Percentiles rank a stretch among this genome's conserved stretches.
These are phyloP conservation scores for Morella rubra DNA, from an alignment of 306 rosid species.

Conservation along the genomic window DNA sequence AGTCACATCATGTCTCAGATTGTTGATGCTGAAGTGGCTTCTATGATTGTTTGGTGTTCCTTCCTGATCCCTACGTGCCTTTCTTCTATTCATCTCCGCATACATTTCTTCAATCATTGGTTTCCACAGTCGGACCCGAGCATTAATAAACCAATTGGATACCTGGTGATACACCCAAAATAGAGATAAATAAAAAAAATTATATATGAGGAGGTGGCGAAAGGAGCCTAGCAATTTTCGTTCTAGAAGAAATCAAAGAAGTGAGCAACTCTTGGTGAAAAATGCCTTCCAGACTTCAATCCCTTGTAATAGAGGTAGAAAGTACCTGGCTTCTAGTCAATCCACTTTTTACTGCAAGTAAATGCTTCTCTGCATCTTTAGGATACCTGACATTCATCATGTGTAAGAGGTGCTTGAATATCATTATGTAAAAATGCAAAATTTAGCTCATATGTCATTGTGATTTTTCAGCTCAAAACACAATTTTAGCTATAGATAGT, in stretches of 20 bases:
- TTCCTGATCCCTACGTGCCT: constrained; percentile 37
- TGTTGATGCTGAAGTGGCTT: constrained; percentile 38
- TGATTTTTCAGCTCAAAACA: not conserved
- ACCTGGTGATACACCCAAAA: constrained; percentile 43
- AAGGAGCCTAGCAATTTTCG: too few relatives aligned
- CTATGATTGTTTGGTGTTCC: constrained; percentile 40
- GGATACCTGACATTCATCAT: constrained; percentile 76
- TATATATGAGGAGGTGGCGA: too few relatives aligned
- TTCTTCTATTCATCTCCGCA: constrained; percentile 78
- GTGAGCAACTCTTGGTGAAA: too few relatives aligned
- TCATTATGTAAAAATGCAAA: not conserved
- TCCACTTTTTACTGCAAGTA: constrained; percentile 92
- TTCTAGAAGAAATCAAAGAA: too few relatives aligned
- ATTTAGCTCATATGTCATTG: not conserved
- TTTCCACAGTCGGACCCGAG: constrained; percentile 92
- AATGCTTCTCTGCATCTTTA: constrained; percentile 93
- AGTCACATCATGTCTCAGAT: constrained; percentile 40
- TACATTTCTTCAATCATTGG: constrained; percentile 98
- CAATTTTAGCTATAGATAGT: too few relatives aligned
- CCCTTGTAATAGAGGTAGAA: not conserved
- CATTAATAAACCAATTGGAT: constrained; percentile 94
- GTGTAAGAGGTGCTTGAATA: not conserved
- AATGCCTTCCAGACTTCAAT: not conserved
- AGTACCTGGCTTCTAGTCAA: constrained; percentile 86
- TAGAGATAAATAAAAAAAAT: too few relatives aligned